Base-by-base conservation (phyloP, 371 early-diverging fungal species). In the Mortierella sp. region DNA sequence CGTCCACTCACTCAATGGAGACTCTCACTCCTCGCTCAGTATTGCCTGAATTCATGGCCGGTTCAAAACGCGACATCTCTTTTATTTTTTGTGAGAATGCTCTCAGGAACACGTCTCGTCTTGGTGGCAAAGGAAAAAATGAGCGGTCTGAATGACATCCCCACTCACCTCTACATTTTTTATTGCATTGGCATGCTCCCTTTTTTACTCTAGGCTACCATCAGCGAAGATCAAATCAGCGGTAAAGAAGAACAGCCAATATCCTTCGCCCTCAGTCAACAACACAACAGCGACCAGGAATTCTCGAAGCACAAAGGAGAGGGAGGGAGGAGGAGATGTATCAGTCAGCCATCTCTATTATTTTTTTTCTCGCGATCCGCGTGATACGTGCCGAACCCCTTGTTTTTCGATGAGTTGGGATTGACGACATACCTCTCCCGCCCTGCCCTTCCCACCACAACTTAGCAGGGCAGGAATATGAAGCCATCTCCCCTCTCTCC, bases 141-240 rank as follows among this genome's bases (percentile, higher is more conserved):
- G 55, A 55, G 10, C 6, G n/a, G n/a, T 8, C 32, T 21, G 43
- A 68, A 68, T 41, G 68, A 68, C 41, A 41, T 7, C 41, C 68
- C 18, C 24, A 21, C 68, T 68, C 41, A 68, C 21, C 3, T 10
- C 2, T 41, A 41, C 24, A 56, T 11, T 1, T 24, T 27, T 56
- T 8, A 35, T 35, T 10, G 27, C 10, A n/a, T 51, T 18, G 5
- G 21, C 21, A 51, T 21, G 1, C 51, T 18, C 51, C 5, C 4
- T 41, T 63, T 41, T 65, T 68, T 54, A 44, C 49, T 41, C 14
- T 80, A 80, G 80, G 80, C 80, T 32, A 74, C 71, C 77, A 77
- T 81, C 74, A 81, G 74, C 75, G 81, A 81, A 77, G 81, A 81
- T 44, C 77, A 77, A 73, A 76, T 81, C 58, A 73, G 74, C 16